Conservation (phyloP, 2,329 filamentous ascomycete genomes). For the Thielaviopsis ethacetica region DNA sequence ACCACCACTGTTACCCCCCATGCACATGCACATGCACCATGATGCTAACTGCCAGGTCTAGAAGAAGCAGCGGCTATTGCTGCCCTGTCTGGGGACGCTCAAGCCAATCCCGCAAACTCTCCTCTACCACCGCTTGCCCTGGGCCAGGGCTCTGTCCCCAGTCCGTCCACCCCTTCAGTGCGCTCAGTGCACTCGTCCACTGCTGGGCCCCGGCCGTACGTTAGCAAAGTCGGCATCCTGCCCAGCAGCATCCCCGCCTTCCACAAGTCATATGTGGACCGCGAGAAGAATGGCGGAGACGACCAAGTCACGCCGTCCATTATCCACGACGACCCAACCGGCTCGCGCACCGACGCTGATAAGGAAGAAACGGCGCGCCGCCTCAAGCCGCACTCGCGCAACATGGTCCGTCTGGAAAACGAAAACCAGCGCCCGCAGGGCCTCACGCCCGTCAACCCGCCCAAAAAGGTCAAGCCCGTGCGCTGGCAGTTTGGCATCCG, state of each 20-base stretch:
- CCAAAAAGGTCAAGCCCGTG: constrained; percentile 61
- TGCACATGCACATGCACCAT: too few species aligned
- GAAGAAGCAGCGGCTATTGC: constrained; percentile 21
- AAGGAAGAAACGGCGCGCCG: constrained; percentile 67
- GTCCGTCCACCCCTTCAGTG: constrained; percentile 37
- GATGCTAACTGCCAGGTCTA: constrained; percentile 18
- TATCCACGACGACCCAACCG: constrained; percentile 30
- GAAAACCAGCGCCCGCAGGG: constrained; percentile 38
- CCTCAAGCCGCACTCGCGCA: constrained; percentile 70
- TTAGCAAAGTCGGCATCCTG: constrained; percentile 80
- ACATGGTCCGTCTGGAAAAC: constrained; percentile 51
- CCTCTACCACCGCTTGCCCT: not conserved
- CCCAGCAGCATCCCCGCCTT: constrained; percentile 83
- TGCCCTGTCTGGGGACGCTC: constrained; percentile 4
- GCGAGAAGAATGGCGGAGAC: constrained; percentile 38
- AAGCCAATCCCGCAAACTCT: not conserved
- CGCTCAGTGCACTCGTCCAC: constrained; percentile 31
- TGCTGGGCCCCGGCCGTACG: constrained; percentile 38
- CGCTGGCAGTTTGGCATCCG: constrained; percentile 98
- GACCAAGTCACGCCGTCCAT: constrained; percentile 21
- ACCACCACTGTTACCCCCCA: too few species aligned
- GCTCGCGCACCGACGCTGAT: constrained; percentile 49
- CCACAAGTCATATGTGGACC: constrained; percentile 79
- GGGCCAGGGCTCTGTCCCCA: constrained; percentile 15
- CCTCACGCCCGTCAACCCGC: constrained; percentile 44